Base-by-base conservation (phyloP, 768 basidiomycete genomes). In the Amanita pseudoporphyria region DNA sequence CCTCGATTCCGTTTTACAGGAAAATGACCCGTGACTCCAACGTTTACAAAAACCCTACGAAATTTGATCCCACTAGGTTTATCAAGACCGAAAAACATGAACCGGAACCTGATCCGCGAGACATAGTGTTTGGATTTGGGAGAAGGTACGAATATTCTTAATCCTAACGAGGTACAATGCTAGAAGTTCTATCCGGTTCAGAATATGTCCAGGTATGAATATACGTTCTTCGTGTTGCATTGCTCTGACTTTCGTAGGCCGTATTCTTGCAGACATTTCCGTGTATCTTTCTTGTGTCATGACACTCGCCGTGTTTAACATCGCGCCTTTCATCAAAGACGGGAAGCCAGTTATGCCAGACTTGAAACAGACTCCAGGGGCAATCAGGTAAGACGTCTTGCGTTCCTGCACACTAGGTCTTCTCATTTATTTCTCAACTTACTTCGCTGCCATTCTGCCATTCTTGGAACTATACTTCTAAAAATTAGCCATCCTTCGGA, bases 91-190 rank as follows among this genome's bases (percentile, higher is more conserved):
- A 58, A 24, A 64, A 64, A 6, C 57, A 65, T n/a, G 56, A 63
- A 26, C 64, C 69, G 5, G 70, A 75, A 52, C 54, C 45, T 16
- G 75, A 77, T 45, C 73, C 77, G 13, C 67, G 68, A 16, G 58
- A 61, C 4, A 57, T 71, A 35, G 72, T 69, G 44, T 81, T 78
- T 52, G 79, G 79, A 3, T 81, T 78, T 45, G 78, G 77, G 26
- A 61, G 79, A 57, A 70, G 79, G 68, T 61, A 35, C 43, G 53
- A 37, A 16, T 40, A 37, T 28, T 38, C 22, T 28, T 42, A 14
- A 12, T 49, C 24, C 40, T 19, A 41, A 14, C 13, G 21, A 36
- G 28, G n/a, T 37, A 36, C 18, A 47, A 6, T 45, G 22, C 38
- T 9, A 18, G 49, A 52, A 26, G 40, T 9, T 0, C n/a, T 22